Evolutionary conservation across 2,329 filamentous ascomycete genomes (phyloP).

Genomic region (Blumeria graminis): DNA sequence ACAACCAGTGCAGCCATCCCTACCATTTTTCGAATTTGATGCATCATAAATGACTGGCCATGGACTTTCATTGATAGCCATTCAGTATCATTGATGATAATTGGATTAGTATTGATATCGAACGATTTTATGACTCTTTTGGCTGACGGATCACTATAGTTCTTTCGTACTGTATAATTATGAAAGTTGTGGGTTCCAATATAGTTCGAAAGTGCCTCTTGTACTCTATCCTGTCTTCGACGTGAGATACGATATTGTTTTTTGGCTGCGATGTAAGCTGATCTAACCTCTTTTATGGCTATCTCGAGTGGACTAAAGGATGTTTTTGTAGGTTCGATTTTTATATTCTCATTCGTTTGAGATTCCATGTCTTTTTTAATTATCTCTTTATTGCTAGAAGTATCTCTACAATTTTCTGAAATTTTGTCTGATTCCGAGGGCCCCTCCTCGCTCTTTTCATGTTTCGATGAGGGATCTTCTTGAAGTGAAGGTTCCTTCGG

Average conservation of each 20-base stretch:
- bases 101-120: conserved; percentile 46
- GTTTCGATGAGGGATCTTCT: background rate
- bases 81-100: conserved; percentile 75
- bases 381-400: background rate
- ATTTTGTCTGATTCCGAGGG: background rate
- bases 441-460: too few relatives aligned
- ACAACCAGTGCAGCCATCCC: conserved; percentile 71
- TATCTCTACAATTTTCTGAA: background rate
- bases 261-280: conserved; percentile 61
- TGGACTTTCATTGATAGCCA: conserved; percentile 94
- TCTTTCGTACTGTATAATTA: conserved; percentile 92
- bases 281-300: conserved; percentile 51
- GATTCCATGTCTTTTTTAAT: background rate
- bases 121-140: conserved; percentile 89
- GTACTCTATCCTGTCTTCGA: conserved; percentile 47
- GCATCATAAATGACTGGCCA: conserved; percentile 99
- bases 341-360: background rate
- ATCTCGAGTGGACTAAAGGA: conserved; percentile 29
- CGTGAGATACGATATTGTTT: conserved; percentile 60
- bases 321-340: conserved; percentile 2
- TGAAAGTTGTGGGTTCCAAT: conserved; percentile 78
- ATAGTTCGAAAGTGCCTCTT: conserved; percentile 50
- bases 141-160: conserved; percentile 53
- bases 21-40: conserved; percentile 98
- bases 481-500: background rate